phyloP scores from a whole-genome alignment of 306 rosid genomes.

The Sophora flavescens region DNA sequence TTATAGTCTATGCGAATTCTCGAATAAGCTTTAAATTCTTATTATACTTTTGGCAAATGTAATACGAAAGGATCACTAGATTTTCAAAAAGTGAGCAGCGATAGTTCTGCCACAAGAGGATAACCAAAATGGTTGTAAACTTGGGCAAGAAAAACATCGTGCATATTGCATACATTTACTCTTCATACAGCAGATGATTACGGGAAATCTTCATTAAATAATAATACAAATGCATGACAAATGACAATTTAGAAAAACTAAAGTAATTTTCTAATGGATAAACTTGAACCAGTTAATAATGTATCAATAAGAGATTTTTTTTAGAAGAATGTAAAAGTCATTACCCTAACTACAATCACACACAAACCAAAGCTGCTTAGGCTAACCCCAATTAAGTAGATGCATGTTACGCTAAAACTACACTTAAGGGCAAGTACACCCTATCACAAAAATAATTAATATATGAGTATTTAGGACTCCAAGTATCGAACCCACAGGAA shows the following conservation, averaged over 20 bases:
- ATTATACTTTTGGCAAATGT: background rate
- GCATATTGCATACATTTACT: background rate
- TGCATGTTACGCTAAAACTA: too few species aligned
- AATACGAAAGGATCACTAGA: background rate
- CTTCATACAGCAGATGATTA: background rate
- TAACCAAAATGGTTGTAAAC: slow-evolving; percentile 5
- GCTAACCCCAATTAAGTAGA: slow-evolving; percentile 38
- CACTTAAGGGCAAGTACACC: too few species aligned
- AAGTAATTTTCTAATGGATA: background rate
- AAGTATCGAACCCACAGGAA: too few species aligned
- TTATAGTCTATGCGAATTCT: background rate
- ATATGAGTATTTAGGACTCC: too few species aligned
- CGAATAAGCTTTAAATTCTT: background rate
- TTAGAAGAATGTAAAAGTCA: slow-evolving; percentile 28
- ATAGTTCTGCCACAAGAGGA: too few species aligned
- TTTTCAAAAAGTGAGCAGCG: background rate
- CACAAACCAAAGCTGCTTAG: slow-evolving; percentile 30
- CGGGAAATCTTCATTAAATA: background rate
- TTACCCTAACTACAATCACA: slow-evolving; percentile 48
- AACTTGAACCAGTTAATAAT: slow-evolving; percentile 27
- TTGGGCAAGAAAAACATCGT: too few species aligned
- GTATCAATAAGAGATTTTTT: slow-evolving; percentile 18
- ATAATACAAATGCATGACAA: background rate
- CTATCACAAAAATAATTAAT: too few species aligned
- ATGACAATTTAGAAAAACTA: background rate